A percentile compares a stretch with the other conserved stretches of the same genome.
Conservation (phyloP, 768 basidiomycete genomes). For the Lactarius pseudohatsudake region DNA sequence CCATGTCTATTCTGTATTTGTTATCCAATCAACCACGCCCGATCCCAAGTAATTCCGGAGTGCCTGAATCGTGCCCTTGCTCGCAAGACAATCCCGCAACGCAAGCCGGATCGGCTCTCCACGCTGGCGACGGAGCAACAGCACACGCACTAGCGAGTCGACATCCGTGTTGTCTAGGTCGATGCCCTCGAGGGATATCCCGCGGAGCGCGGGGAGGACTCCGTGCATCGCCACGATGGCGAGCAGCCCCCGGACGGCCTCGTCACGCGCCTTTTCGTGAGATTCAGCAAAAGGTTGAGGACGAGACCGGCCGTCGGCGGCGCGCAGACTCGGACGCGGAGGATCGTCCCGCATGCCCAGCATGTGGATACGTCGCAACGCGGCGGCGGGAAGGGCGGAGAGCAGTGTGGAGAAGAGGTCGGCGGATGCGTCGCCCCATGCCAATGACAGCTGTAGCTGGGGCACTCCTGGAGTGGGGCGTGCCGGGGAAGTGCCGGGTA, state of each 20-base stretch:
- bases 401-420: conserved; percentile 14
- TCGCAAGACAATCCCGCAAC: conserved; percentile 7
- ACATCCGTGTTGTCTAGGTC: conserved; percentile 1
- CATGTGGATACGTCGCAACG: conserved; percentile 2
- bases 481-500: not conserved
- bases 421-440: not conserved
- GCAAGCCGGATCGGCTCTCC: conserved; percentile 7
- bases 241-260: conserved; percentile 22
- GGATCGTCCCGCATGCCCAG: conserved; percentile 2
- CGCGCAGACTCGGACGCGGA: not conserved
- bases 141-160: conserved; percentile 2
- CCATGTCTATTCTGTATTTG: not conserved
- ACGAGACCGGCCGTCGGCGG: conserved; percentile 21
- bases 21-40: conserved; percentile 8
- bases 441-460: conserved; percentile 2
- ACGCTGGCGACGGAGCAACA: conserved; percentile 11
- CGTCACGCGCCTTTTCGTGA: conserved; percentile 16
- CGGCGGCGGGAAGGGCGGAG: conserved; percentile 4
- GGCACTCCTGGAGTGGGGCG: not conserved
- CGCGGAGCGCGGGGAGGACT: conserved; percentile 9
- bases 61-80: not conserved
- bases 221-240: conserved; percentile 6
- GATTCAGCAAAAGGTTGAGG: not conserved
- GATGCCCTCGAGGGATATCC: conserved; percentile 1
- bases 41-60: conserved; percentile 12